Base-by-base conservation (phyloP, 106 monocot genomes). In the Dendrobium catenatum region DNA sequence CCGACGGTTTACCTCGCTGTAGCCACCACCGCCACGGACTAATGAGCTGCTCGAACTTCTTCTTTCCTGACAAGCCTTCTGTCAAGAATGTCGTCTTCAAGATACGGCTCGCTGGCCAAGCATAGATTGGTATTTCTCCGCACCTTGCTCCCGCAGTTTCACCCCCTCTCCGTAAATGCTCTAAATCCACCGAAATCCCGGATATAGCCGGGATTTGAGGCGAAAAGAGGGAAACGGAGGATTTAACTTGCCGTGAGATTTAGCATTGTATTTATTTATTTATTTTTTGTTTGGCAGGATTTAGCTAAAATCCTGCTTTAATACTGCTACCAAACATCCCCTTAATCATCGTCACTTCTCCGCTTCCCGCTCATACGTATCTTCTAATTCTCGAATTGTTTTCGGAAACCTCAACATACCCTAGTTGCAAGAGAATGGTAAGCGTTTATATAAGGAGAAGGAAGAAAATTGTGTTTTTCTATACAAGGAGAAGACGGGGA, bases 81-180 rank as follows among this genome's bases (percentile, higher is more conserved):
- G 41, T 73, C 82, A 87, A 83, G 82, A 80, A 87, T 88, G 85
- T 83, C 56, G 84, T 61, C 73, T 42, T 77, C 84, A 76, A 85
- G 78, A 81, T 86, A 80, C 84, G 85, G 47, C 79, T 77, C 72
- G 77, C 48, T 44, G 55, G 74, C 70, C 61, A 48, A 19, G 67
- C 83, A 49, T 77, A 79, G 55, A 78, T 80, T 72, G 75, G 73
- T 68, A 80, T 78, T 83, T 55, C 24, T 2, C 73, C 58, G 77
- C 46, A 11, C 73, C 79, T 15, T 37, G 84, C 31, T 48, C 78
- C 78, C 37, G 37, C 20, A 33, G 16, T 31, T 44, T 83, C 47
- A 24, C 78, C 76, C 24, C 87, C 85, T 79, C 85, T 13, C 82
- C 77, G 17, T 83, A 37, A 37, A 37, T 37, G 37, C 37, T 37